These are phyloP conservation scores for Galeopsis tetrahit DNA, from an alignment of 257 asterid species.

Conservation along the genomic window DNA sequence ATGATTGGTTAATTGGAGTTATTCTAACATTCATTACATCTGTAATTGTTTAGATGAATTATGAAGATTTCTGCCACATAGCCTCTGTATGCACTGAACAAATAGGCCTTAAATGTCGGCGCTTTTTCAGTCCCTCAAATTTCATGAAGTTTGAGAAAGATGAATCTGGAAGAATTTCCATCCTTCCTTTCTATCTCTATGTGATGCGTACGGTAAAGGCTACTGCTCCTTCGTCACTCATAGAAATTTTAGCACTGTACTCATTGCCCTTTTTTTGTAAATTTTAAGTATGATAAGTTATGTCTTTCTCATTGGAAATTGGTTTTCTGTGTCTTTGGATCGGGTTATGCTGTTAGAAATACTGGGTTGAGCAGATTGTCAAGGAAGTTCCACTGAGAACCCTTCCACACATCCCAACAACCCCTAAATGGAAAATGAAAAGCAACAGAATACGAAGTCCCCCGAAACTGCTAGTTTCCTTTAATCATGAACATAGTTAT, in stretches of 20 bases:
- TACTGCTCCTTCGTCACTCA: slow-evolving; percentile 24
- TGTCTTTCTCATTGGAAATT: background rate
- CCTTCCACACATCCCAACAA: background rate
- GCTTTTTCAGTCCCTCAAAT: slow-evolving; percentile 97
- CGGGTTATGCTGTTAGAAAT: background rate
- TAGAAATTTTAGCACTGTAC: slow-evolving; percentile 6
- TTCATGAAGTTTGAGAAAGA: slow-evolving; percentile 99
- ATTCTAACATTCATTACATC: slow-evolving; percentile 40
- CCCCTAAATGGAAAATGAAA: background rate
- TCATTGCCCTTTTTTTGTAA: slow-evolving; percentile 17
- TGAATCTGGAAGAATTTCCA: slow-evolving; percentile 96
- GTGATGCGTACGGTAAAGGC: slow-evolving; percentile 95
- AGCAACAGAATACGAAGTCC: background rate
- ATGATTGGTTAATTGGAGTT: slow-evolving; percentile 23
- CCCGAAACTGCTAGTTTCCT: background rate
- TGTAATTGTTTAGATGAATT: slow-evolving; percentile 77
- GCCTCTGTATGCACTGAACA: slow-evolving; percentile 98
- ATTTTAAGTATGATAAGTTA: background rate
- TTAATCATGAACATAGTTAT: background rate
- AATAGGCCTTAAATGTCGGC: slow-evolving; percentile 94
- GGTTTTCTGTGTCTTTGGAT: slow-evolving; percentile 14
- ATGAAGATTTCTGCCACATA: slow-evolving; percentile 99
- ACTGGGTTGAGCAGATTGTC: background rate
- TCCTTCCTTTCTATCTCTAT: slow-evolving; percentile 95
- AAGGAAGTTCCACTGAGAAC: background rate